A percentile compares a stretch with the other conserved stretches of the same genome.
phyloP scores from a whole-genome alignment of 1,284 basidiomycete genomes.

The Microbotryum lychnidis-dioicae region DNA sequence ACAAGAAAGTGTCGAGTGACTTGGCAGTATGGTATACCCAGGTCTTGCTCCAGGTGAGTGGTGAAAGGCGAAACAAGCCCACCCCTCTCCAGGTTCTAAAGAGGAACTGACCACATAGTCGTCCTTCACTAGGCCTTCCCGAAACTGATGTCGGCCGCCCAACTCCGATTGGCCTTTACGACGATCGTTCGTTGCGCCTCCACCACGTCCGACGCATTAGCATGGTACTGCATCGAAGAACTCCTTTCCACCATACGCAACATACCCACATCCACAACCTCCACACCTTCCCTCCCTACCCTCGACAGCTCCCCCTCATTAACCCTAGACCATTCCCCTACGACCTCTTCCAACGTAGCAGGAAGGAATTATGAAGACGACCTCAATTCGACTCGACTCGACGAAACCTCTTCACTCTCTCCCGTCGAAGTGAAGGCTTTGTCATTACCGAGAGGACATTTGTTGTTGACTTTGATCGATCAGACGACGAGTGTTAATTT shows the following conservation, averaged over 20 bases:
- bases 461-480: constrained; percentile 31
- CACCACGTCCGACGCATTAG: constrained; percentile 17
- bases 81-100: no score
- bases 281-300: background rate
- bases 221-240: constrained; percentile 28
- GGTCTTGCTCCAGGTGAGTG: constrained; percentile 21
- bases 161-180: constrained; percentile 31
- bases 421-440: constrained; percentile 17
- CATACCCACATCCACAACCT: constrained; percentile 3
- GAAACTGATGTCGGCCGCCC: constrained; percentile 16
- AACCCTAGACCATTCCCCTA: background rate
- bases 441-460: constrained; percentile 18
- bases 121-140: constrained; percentile 17
- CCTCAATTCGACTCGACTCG: background rate
- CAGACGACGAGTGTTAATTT: constrained; percentile 28
- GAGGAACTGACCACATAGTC: background rate
- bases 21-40: constrained; percentile 28
- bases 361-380: no score
- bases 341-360: background rate
- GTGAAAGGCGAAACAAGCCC: no score
- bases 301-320: background rate
- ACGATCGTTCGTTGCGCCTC: constrained; percentile 24
- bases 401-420: constrained; percentile 2
- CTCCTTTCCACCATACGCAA: constrained; percentile 12
- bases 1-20: constrained; percentile 12